These are phyloP conservation scores for Arthrobotrys musiformis DNA, from an alignment of 2,329 filamentous ascomycete species.

Conservation along the genomic window DNA sequence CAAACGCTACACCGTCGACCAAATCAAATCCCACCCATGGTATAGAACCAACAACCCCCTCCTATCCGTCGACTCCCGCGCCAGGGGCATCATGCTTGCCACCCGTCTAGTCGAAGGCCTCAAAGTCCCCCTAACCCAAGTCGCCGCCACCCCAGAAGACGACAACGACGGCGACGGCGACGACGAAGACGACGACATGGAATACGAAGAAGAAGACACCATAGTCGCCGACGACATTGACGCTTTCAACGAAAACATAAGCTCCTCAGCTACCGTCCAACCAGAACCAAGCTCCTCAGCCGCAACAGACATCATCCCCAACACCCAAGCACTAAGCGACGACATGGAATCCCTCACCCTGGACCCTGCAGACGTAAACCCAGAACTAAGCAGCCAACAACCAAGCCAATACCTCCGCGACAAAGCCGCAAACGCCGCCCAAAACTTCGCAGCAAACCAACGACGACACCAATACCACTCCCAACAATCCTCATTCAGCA, in stretches of 20 bases:
- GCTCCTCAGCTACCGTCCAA: too few species aligned
- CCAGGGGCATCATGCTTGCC: constrained; percentile 78
- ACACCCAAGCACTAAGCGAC: constrained; percentile 43
- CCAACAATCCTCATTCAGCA: constrained; percentile 53
- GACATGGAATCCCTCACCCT: constrained; percentile 49
- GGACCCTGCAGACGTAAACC: constrained; percentile 43
- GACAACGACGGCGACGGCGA: constrained; percentile 61
- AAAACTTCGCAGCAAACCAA: constrained; percentile 64
- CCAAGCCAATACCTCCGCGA: constrained; percentile 82
- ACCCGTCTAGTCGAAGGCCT: constrained; percentile 93
- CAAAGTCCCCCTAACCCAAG: constrained; percentile 82
- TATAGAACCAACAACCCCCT: constrained; percentile 85
- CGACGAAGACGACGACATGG: constrained; percentile 58
- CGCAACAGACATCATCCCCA: constrained; percentile 38
- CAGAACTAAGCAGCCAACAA: constrained; percentile 66
- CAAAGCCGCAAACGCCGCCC: constrained; percentile 21
- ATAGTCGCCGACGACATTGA: not conserved
- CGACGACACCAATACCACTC: constrained; percentile 69
- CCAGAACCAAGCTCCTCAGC: constrained; percentile 10
- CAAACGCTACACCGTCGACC: constrained; percentile 83
- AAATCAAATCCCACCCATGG: constrained; percentile 93
- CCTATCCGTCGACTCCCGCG: constrained; percentile 71
- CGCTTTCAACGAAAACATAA: not conserved
- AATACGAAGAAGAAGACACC: constrained; percentile 9
- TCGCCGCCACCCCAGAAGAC: constrained; percentile 60